Conservation (phyloP, 495 filamentous ascomycete genomes). For the Penicillium ochrochloron region DNA sequence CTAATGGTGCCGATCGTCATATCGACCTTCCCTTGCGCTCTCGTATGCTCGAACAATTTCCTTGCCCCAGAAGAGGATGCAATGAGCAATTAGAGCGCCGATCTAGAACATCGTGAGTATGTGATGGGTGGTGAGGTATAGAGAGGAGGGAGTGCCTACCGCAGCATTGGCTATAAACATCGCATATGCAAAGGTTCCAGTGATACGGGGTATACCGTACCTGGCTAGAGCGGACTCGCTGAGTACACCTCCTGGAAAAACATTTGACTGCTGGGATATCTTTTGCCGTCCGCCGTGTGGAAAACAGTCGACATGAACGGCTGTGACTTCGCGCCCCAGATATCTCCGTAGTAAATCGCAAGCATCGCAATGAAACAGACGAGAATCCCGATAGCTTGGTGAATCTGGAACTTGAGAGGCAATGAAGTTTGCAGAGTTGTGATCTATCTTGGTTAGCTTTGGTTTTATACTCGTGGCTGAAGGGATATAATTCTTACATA, state of each 20-base stretch:
- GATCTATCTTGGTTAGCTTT: conserved; percentile 30
- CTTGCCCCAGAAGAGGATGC: conserved; percentile 41
- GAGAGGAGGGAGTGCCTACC: conserved; percentile 20
- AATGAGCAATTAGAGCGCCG: conserved; percentile 40
- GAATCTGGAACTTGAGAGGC: conserved; percentile 34
- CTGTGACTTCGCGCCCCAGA: conserved; percentile 30
- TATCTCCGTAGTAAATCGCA: conserved; percentile 37
- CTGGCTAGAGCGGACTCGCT: conserved; percentile 35
- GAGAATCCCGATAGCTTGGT: conserved; percentile 21
- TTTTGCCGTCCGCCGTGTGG: conserved; percentile 22
- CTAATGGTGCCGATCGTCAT: conserved; percentile 53
- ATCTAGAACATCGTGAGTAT: conserved; percentile 25
- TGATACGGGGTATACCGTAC: conserved; percentile 47
- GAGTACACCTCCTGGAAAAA: conserved; percentile 44
- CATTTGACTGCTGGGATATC: conserved; percentile 33
- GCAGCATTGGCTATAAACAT: conserved; percentile 42
- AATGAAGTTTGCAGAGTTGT: conserved; percentile 40
- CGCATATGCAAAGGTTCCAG: conserved; percentile 42
- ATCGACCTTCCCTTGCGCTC: conserved; percentile 30
- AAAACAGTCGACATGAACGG: conserved; percentile 38
- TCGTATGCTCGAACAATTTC: conserved; percentile 38
- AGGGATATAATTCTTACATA: conserved; percentile 39
- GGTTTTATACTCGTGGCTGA: background rate
- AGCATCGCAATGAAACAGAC: conserved; percentile 31
- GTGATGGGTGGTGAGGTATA: background rate